These are phyloP conservation scores for Pelargonium citronellum DNA, from an alignment of 441 rosid species.

Conservation along the genomic window DNA sequence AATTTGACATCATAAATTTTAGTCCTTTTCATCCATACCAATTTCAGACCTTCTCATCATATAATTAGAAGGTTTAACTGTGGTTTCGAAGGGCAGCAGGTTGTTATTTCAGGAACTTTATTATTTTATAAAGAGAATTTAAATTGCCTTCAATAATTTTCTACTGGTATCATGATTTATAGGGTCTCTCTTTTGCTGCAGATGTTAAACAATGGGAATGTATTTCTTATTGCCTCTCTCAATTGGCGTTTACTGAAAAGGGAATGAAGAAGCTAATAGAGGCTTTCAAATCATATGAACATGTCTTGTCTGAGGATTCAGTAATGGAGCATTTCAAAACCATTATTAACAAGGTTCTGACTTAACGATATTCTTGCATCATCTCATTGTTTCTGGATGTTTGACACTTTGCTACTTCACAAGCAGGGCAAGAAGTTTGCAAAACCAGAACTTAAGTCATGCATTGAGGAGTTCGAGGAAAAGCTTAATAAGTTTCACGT, in stretches of 20 bases:
- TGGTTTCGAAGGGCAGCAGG: no score
- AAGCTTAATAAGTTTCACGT: slow-evolving; percentile 76
- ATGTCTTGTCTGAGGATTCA: slow-evolving; percentile 69
- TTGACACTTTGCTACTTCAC: slow-evolving; percentile 9
- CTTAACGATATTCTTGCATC: not conserved
- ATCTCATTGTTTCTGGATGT: slow-evolving; percentile 12
- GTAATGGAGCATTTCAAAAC: slow-evolving; percentile 82
- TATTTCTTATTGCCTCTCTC: slow-evolving; percentile 91
- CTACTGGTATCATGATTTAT: not conserved
- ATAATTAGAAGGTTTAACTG: no score
- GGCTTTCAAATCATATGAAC: slow-evolving; percentile 77
- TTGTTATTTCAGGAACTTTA: no score
- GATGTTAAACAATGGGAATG: slow-evolving; percentile 87
- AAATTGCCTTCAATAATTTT: not conserved
- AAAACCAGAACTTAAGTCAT: slow-evolving; percentile 81
- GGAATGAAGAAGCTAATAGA: slow-evolving; percentile 91
- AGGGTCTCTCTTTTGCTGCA: slow-evolving; percentile 37
- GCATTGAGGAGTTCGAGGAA: slow-evolving; percentile 96
- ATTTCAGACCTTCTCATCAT: not conserved
- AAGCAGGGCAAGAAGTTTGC: slow-evolving; percentile 91
- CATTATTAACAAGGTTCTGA: slow-evolving; percentile 79
- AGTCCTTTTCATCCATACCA: not conserved
- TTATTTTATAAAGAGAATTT: not conserved
- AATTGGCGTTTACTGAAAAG: slow-evolving; percentile 87
- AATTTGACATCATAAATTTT: not conserved